Evolutionary conservation across 139 green algal genomes (phyloP), one percentile per base, ranked within the genome.

Genomic region (Dunaliella primolecta): DNA sequence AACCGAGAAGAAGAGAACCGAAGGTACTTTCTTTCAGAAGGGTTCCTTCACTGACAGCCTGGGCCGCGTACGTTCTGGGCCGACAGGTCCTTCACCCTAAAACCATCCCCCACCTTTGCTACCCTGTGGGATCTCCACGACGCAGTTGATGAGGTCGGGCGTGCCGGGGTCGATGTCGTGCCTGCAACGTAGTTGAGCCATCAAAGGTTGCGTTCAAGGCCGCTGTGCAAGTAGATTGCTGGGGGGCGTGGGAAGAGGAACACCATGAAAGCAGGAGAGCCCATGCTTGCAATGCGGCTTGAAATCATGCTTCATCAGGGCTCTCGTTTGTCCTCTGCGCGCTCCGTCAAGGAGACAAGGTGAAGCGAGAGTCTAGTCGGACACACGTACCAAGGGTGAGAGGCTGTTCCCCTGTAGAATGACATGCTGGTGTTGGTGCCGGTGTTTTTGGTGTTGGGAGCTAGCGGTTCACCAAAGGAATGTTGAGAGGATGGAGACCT

Each of bases 61-160:
- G 30, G 29, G 30, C 30, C 72, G 30, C 30, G 21, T 78, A 3
- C 72, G 24, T 78, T 11, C 72, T 78, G n/a, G n/a, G n/a, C n/a
- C n/a, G n/a, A n/a, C n/a, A n/a, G n/a, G n/a, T n/a, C n/a, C n/a
- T n/a, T n/a, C n/a, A n/a, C n/a, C n/a, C n/a, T n/a, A n/a, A n/a
- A n/a, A n/a, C n/a, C n/a, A n/a, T n/a, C 30, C 15, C 72, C 33
- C 29, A 34, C 55, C 81, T 87, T 98, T 97, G 2, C 91, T 95
- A 20, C 94, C 95, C 24, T 93, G 90, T 15, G 96, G 95, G 80
- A 98, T 98, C 87, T 98, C 96, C 84, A 98, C 96, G 34, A 98
- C 96, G 55, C 87, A 91, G 83, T 96, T 94, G 71, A 97, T 75
- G 1, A 97, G 38, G 7, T 91, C 78, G 2, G 96, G 95, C 1